phyloP scores from a whole-genome alignment of 441 rosid species.

The Euphorbia celastroides region DNA sequence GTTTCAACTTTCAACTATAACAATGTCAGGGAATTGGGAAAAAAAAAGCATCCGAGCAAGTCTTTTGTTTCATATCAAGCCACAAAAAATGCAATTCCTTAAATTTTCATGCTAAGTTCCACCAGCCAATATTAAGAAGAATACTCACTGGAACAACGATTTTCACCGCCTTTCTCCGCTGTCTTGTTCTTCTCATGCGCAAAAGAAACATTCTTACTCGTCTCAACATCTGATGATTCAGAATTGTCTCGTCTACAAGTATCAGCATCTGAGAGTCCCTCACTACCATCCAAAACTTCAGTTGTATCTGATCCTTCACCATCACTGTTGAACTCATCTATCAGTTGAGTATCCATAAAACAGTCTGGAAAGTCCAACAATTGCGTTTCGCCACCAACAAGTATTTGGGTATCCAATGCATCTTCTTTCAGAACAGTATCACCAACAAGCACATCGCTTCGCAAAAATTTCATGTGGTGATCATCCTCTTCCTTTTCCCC shows the following conservation, averaged over 20 bases:
- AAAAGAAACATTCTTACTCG: conserved; percentile 5
- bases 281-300: conserved; percentile 7
- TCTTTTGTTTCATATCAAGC: not conserved
- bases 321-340: conserved; percentile 37
- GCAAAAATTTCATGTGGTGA: conserved; percentile 17
- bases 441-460: conserved; percentile 26
- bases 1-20: not conserved
- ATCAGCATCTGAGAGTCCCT: conserved; percentile 30
- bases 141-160: conserved; percentile 25
- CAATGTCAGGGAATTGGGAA: not conserved
- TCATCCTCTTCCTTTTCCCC: conserved; percentile 25
- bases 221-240: conserved; percentile 18
- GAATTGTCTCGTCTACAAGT: conserved; percentile 14
- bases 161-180: conserved; percentile 18
- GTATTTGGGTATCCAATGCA: conserved; percentile 53
- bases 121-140: conserved; percentile 10
- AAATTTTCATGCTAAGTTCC: not conserved
- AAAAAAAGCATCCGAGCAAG: not conserved
- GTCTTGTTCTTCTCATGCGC: conserved; percentile 14
- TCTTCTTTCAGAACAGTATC: conserved; percentile 33
- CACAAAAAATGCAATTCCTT: not conserved
- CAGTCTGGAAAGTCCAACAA: conserved; percentile 33
- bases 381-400: conserved; percentile 43
- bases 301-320: conserved; percentile 39
- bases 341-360: conserved; percentile 32